Evolutionary conservation across 495 filamentous ascomycete species (phyloP).

Genomic region (Podospora pseudopauciseta): DNA sequence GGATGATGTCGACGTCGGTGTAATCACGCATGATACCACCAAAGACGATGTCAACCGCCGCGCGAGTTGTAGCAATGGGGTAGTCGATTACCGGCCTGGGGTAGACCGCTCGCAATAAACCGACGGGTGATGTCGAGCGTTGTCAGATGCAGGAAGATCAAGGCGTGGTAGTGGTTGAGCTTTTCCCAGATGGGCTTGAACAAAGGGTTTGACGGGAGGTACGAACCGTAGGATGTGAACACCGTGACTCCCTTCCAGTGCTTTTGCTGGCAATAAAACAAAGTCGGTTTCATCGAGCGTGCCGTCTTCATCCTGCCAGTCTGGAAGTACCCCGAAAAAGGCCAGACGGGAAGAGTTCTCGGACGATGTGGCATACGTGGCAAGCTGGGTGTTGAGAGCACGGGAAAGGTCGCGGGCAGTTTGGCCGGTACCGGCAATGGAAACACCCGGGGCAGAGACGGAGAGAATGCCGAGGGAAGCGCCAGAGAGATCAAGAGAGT

Average conservation of each 20-base stretch:
- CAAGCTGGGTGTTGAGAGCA: background rate
- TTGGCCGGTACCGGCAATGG: background rate
- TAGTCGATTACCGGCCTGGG: background rate
- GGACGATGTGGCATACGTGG: background rate
- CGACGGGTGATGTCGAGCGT: background rate
- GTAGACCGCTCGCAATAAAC: background rate
- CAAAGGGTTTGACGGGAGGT: background rate
- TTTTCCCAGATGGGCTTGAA: constrained; percentile 5
- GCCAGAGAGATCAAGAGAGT: background rate
- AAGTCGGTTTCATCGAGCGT: background rate
- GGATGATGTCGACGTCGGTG: background rate
- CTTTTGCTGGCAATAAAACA: background rate
- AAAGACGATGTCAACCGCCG: background rate
- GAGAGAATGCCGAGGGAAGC: background rate
- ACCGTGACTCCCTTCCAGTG: background rate
- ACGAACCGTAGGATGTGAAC: background rate
- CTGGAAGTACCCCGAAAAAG: background rate
- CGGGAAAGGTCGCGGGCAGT: background rate
- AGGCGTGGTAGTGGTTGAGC: background rate
- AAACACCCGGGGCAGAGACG: background rate
- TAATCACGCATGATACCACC: background rate
- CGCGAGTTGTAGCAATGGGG: background rate
- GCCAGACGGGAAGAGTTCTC: background rate
- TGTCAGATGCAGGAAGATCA: background rate
- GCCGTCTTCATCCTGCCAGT: background rate